Percentiles rank a stretch among this genome's conserved stretches.
Conservation (phyloP, 805 yeast genomes). For the Starmerella khaoyaiensis region DNA sequence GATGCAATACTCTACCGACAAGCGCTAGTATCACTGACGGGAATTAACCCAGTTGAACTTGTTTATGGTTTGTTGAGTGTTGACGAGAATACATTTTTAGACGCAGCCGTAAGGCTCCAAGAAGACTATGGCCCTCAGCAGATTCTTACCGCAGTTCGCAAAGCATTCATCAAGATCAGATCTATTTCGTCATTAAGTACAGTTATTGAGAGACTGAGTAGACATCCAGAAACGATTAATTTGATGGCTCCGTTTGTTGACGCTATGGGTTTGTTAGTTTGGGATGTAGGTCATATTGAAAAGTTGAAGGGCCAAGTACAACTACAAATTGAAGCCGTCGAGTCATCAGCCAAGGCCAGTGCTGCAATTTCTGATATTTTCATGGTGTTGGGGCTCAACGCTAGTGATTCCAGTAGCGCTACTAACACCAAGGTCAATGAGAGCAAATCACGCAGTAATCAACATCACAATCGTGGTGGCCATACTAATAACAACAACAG, state of each 20-base stretch:
- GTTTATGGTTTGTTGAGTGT: slow-evolving; percentile 44
- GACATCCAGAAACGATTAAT: slow-evolving; percentile 42
- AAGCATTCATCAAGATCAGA: slow-evolving; percentile 16
- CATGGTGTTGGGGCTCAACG: slow-evolving; percentile 20
- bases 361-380: slow-evolving; percentile 24
- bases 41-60: slow-evolving; percentile 51
- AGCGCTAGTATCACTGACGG: slow-evolving; percentile 68
- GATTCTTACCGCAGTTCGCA: slow-evolving; percentile 23
- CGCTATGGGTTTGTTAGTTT: slow-evolving; percentile 57
- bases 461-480: slow-evolving; percentile 13
- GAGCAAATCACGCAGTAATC: slow-evolving; percentile 19
- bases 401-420: slow-evolving; percentile 2
- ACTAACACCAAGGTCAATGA: not conserved
- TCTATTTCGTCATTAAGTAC: slow-evolving; percentile 22
- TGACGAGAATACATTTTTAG: slow-evolving; percentile 53
- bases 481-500: slow-evolving; percentile 1
- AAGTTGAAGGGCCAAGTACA: slow-evolving; percentile 36
- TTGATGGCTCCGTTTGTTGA: slow-evolving; percentile 56
- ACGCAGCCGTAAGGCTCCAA: slow-evolving; percentile 50
- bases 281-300: slow-evolving; percentile 41
- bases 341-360: slow-evolving; percentile 18
- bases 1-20: slow-evolving; percentile 62
- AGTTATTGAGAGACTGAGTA: slow-evolving; percentile 34
- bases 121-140: slow-evolving; percentile 48
- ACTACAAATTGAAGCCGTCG: slow-evolving; percentile 34